Evolutionary conservation across 2,329 filamentous ascomycete genomes (phyloP), one percentile per base, ranked within the genome.

Genomic region (Microdochium bolleyi): DNA sequence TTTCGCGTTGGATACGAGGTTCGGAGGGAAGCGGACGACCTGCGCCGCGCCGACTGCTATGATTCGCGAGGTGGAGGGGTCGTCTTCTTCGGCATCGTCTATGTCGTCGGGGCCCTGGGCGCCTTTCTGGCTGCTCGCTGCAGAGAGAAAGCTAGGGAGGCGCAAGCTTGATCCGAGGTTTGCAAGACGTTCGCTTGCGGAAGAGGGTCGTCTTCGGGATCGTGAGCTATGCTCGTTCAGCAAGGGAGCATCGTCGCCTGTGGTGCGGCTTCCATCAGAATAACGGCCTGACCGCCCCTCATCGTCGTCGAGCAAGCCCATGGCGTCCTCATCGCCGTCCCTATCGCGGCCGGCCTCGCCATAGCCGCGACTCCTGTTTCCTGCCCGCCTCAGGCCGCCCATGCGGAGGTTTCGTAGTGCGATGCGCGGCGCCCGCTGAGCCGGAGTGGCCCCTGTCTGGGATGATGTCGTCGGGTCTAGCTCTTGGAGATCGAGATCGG

Each of bases 1-100:
- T 77, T 97, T 99, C 52, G 94, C 92, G 67, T 99, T 97, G 34
- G 92, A 97, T 49, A 99, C 82, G 53, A 90, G 81, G 69, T 99
- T 99, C 9, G 88, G 83, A 10, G 94, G 92, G 67, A 92, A 97
- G 59, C 87, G 84, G 50, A 84, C 77, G 25, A 82, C 69, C 64
- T 95, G 92, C 27, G 73, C 65, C 49, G 86, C 84, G 54, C 90
- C 92, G 51, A 96, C 88, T 2, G 83, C 76, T 27, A 96, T 80
- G 50, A 82, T 81, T 52, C 92, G 83, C 25, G 89, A 88, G 1
- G 89, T 78, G 7, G 84, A 84, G 3, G 87, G 81, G 61, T 85
- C 82, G 56, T 83, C 76, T 5, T 83, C 77, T 54, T 73, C 73
- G 49, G 73, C 72, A 53, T 81, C 73, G 56, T 69, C 64, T 51